Evolutionary conservation across 352 stramenopile genomes (phyloP).

Genomic region (Globisporangium recalcitrans): DNA sequence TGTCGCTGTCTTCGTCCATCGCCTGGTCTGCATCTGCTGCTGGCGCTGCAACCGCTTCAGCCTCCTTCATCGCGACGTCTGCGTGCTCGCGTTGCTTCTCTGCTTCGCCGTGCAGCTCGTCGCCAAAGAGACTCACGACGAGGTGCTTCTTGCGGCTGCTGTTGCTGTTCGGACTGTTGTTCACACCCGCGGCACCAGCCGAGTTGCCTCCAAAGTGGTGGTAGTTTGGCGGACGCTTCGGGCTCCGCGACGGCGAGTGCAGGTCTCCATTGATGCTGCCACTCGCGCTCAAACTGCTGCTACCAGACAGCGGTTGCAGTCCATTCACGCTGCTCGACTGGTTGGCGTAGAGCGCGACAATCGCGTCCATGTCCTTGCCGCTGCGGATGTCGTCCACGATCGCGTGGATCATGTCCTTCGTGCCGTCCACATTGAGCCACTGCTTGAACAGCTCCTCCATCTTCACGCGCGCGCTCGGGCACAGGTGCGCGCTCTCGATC

Average conservation of each 20-base stretch:
- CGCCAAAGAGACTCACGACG: constrained; percentile 71
- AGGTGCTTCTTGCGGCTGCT: constrained; percentile 53
- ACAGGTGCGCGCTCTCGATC: constrained; percentile 78
- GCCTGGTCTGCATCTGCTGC: constrained; percentile 17
- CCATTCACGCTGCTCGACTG: background rate
- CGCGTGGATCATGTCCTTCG: constrained; percentile 80
- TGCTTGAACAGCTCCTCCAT: constrained; percentile 87
- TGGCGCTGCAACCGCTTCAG: constrained; percentile 9
- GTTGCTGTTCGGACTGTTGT: constrained; percentile 32
- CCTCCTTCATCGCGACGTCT: constrained; percentile 40
- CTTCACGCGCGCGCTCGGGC: constrained; percentile 74
- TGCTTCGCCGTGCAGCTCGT: constrained; percentile 50
- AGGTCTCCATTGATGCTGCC: background rate
- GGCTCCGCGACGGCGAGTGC: constrained; percentile 54
- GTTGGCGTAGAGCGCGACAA: constrained; percentile 25
- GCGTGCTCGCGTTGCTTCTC: constrained; percentile 9
- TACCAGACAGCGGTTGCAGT: background rate
- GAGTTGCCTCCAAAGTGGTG: constrained; percentile 43
- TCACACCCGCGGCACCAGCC: constrained; percentile 13
- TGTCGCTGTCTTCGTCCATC: constrained; percentile 25
- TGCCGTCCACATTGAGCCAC: constrained; percentile 84
- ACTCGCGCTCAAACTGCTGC: background rate
- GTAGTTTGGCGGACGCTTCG: constrained; percentile 80
- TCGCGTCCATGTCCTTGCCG: constrained; percentile 57
- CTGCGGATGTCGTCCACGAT: constrained; percentile 76